Base-by-base conservation (phyloP, 768 basidiomycete species). In the Suillus discolor region DNA sequence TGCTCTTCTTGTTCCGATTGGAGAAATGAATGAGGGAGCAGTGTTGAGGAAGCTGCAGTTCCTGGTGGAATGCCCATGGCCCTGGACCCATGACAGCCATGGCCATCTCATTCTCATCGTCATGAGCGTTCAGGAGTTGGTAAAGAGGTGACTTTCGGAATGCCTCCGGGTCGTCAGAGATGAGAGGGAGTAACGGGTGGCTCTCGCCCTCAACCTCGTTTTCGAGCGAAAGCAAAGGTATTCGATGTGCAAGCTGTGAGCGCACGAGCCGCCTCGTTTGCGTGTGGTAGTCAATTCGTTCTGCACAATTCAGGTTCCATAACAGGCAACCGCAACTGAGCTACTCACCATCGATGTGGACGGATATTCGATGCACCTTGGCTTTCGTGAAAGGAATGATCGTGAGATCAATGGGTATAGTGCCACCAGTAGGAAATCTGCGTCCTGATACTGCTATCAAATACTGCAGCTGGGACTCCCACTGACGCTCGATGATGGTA, bases 401-500 rank as follows among this genome's bases (percentile, higher is more conserved):
- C 0, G 91, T 89, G 49, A 99, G 81, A 20, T 86, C 85, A 20
- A 99, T 79, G 0, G 91, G 91, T 66, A 97, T 84, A 4, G 84
- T 83, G 23, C 94, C 92, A 44, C 96, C 96, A 55, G 97, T 89
- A n/a, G 89, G 85, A 77, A 97, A 93, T 66, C 89, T 90, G 67
- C 93, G 88, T 8, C 91, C 91, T 20, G 88, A 88, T 23, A 96
- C 78, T 0, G 86, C 84, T 54, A 97, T 87, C 34, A 94, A 79
- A 71, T 97, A 98, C 62, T 92, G 89, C 70, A 95, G 76, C 73
- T 96, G 92, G 57, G 87, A 86, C 65, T 96, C 95, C 97, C 97
- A 99, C 68, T 93, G 88, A 23, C 92, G 82, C 73, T 98, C 91
- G 3, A 99, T 86, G 57, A 92, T 81, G 62, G 97, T 86, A 68